phyloP scores from a whole-genome alignment of 164 flowering plant genomes.

The Piper betle region DNA sequence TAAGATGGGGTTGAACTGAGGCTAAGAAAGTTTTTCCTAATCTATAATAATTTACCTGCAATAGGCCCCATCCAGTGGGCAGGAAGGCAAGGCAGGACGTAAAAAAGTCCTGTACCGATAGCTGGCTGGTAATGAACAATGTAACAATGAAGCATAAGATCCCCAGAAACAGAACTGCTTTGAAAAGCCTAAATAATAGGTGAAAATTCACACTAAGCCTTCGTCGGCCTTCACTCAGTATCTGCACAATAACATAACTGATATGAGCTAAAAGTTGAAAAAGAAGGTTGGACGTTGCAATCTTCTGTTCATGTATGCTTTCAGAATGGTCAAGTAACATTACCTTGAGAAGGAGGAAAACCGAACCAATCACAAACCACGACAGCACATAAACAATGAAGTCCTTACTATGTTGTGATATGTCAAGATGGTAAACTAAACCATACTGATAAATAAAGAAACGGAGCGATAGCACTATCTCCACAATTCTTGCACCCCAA shows the following conservation, averaged over 20 bases:
- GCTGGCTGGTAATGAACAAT: slow-evolving; percentile 42
- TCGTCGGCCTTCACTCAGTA: slow-evolving; percentile 50
- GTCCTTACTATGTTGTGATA: slow-evolving; percentile 55
- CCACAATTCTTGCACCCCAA: slow-evolving; percentile 37
- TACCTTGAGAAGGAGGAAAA: slow-evolving; percentile 69
- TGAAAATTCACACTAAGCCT: slow-evolving; percentile 50
- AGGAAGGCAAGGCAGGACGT: slow-evolving; percentile 75
- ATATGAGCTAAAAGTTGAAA: background rate
- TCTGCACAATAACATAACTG: slow-evolving; percentile 29
- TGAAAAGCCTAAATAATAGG: slow-evolving; percentile 56
- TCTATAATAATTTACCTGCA: slow-evolving; percentile 37
- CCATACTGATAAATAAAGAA: slow-evolving; percentile 94
- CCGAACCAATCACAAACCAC: slow-evolving; percentile 60
- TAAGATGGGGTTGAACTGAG: background rate
- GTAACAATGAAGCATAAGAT: slow-evolving; percentile 35
- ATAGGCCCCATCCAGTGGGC: slow-evolving; percentile 95
- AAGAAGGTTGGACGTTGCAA: background rate
- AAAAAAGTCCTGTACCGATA: slow-evolving; percentile 62
- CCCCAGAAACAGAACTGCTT: slow-evolving; percentile 59
- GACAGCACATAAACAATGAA: slow-evolving; percentile 74
- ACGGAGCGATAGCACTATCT: slow-evolving; percentile 66
- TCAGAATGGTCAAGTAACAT: background rate
- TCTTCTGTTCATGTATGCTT: background rate
- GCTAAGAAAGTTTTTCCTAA: background rate
- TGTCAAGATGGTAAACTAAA: slow-evolving; percentile 87